Base-by-base conservation (phyloP, 2,329 filamentous ascomycete species). In the Orbilia ellipsospora region DNA sequence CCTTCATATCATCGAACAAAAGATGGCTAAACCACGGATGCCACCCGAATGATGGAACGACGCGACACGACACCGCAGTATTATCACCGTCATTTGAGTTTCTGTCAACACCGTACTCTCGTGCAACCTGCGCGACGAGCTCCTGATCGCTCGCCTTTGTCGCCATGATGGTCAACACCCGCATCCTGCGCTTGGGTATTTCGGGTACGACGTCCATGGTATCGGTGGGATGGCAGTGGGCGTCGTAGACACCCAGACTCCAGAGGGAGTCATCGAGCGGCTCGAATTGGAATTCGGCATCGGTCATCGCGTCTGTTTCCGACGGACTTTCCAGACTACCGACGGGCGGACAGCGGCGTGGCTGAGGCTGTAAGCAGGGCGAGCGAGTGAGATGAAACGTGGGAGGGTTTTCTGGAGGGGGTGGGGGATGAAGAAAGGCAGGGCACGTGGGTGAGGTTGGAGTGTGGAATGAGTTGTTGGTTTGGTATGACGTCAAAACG, bases 11-110 rank as follows among this genome's bases (percentile, higher is more conserved):
- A 79, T 90, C 87, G 80, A 89, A 92, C 79, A 95, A 86, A 78
- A 92, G 89, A 81, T 94, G 85, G 0, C 91, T 90, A 82, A 94
- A 94, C 92, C 92, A 95, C 0, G 92, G 92, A 81, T 95, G 92
- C 91, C 92, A 94, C 18, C 92, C 92, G 82, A 94, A 94, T n/a
- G 89, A 88, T 0, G 92, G 90, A 2, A 94, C 79, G 23, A 90
- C 63, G 16, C 79, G 69, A 59, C 67, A 72, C 1, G 79, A 66
- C 76, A 80, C 8, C 5, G 31, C 10, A 36, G 10, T 10, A 10
- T 78, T 66, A 31, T 5, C 15, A 42, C 70, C 77, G 73, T 81
- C 79, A 36, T 36, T 36, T 6, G 31, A 36, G 5, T 2, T 6
- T 6, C 8, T 36, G 31, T 36, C 31, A 6, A 90, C 80, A 42